Base-by-base conservation (phyloP, 139 green algal genomes). In the Dunaliella sp. region DNA sequence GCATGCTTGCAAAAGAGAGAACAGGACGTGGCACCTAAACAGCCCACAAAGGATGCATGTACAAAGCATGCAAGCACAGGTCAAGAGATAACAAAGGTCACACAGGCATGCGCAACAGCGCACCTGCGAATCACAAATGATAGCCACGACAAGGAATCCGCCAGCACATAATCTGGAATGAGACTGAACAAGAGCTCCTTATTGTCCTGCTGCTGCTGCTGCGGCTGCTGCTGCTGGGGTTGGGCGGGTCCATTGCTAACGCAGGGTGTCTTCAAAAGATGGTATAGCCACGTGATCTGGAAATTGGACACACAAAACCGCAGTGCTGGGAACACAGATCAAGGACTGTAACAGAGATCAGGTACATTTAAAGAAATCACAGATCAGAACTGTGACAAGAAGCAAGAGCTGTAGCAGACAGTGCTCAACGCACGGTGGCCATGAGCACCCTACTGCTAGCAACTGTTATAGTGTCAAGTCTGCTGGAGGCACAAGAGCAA, bases 111-210 rank as follows among this genome's bases (percentile, higher is more conserved):
- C 24, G 58, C 58, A n/a, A n/a, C n/a, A n/a, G n/a, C 78, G 78
- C 38, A 84, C 80, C 80, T 84, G 2, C 26, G 28, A 33, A 95
- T 91, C 35, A 93, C 77, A 79, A 92, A 94, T 2, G 83, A 85
- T 31, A 96, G 88, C 92, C 91, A 95, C 24, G 86, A 83, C 1
- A 90, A 82, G 37, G 89, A 78, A 88, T 95, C 93, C 0, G 85
- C 77, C 75, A 95, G 76, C 38, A 92, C 86, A 34, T 81, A 90
- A 73, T 94, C 92, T 0, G 93, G 93, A 21, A 96, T 90, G 31
- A 77, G 32, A 21, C 3, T 74, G 82, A 89, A 80, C 36, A 83
- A 81, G 0, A 38, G 48, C 48, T 65, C 48, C 16, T 16, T 7
- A 65, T 16, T 65, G 16, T 65, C 48, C 16, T 65, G 48, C 16